Percentiles rank a stretch among this genome's conserved stretches.
These are phyloP conservation scores for Vanderwaltozyma tropicalis DNA, from an alignment of 805 yeast species.

Conservation along the genomic window DNA sequence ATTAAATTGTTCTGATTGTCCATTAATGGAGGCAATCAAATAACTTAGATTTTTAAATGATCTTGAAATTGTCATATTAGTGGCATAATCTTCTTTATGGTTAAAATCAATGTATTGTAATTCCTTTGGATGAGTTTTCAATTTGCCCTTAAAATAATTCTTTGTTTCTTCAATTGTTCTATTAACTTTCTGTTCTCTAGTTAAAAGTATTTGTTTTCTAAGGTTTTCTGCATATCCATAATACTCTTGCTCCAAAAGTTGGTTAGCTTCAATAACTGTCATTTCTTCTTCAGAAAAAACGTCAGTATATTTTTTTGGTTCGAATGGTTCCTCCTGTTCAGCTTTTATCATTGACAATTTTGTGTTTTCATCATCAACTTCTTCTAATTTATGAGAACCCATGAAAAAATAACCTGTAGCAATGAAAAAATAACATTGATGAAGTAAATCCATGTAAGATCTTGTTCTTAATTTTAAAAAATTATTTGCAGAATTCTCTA, in stretches of 20 bases:
- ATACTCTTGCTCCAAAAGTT: conserved; percentile 38
- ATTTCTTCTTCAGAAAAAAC: conserved; percentile 22
- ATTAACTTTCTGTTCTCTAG: conserved; percentile 25
- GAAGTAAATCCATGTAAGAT: conserved; percentile 42
- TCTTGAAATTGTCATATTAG: conserved; percentile 12
- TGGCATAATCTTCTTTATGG: conserved; percentile 13
- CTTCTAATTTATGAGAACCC: conserved; percentile 22
- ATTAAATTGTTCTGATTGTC: conserved; percentile 21
- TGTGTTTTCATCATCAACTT: conserved; percentile 23
- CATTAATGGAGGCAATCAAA: conserved; percentile 12
- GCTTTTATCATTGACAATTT: conserved; percentile 7
- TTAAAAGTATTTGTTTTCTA: conserved; percentile 41
- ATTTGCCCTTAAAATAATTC: conserved; percentile 8
- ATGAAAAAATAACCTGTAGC: conserved; percentile 35
- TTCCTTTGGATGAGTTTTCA: conserved; percentile 1
- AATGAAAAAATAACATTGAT: conserved; percentile 66
- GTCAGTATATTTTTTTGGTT: conserved; percentile 12
- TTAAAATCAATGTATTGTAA: conserved; percentile 11
- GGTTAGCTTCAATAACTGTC: conserved; percentile 26
- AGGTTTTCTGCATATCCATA: conserved; percentile 53
- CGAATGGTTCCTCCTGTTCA: conserved; percentile 7
- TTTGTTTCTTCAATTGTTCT: conserved; percentile 19
- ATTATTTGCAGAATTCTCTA: neutral
- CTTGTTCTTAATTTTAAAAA: conserved; percentile 9
- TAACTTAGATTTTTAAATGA: conserved; percentile 14